Conservation (phyloP, 129 eudicot species). For the Flaveria robusta region DNA sequence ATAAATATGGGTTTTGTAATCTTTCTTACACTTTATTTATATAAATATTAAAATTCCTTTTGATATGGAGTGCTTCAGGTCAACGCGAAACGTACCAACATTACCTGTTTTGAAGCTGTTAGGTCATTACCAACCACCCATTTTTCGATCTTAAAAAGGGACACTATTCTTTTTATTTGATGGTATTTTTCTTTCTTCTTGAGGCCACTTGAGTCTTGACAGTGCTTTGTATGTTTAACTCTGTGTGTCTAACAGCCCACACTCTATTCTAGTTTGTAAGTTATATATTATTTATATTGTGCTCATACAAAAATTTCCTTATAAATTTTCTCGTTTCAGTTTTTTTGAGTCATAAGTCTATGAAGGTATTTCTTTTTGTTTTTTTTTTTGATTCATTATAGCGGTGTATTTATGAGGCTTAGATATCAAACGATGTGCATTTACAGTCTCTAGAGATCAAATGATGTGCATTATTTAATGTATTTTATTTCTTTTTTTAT, state of each 20-base stretch:
- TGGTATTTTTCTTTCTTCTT: conserved; percentile 3
- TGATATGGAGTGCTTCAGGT: neutral
- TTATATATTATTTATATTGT: neutral
- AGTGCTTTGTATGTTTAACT: neutral
- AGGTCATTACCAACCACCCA: neutral
- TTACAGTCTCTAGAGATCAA: neutral
- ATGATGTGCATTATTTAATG: neutral
- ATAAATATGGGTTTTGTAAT: neutral
- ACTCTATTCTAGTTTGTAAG: conserved; percentile 2
- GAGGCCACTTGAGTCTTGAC: neutral
- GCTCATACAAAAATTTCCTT: neutral
- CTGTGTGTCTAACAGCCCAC: neutral
- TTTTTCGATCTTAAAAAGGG: neutral
- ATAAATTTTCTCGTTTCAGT: neutral
- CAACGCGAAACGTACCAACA: neutral
- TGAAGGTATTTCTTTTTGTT: neutral
- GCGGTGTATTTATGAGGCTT: neutral
- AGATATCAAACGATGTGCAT: neutral
- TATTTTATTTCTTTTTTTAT: conserved; percentile 4
- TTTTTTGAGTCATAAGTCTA: neutral
- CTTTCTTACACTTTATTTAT: neutral
- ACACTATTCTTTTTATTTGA: neutral
- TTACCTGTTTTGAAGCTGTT: neutral
- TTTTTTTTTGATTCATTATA: neutral
- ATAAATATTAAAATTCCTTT: neutral